phyloP scores from a whole-genome alignment of 768 basidiomycete genomes.

The Solioccasus polychromus region DNA sequence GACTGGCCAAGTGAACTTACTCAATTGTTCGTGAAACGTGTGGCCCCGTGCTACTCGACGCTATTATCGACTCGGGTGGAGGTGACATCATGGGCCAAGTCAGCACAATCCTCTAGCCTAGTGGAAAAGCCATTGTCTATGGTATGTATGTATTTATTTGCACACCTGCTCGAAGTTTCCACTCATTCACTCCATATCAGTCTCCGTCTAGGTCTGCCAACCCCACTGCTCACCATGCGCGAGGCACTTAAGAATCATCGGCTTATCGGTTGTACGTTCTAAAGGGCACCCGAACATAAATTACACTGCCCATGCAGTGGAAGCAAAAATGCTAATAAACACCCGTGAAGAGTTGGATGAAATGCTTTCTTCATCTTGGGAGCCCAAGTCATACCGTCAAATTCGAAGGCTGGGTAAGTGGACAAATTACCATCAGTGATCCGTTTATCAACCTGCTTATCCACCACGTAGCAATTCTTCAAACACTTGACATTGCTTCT shows the following conservation, averaged over 20 bases:
- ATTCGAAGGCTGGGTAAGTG: too few species aligned
- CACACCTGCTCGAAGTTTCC: background rate
- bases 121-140: conserved; percentile 60
- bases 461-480: too few species aligned
- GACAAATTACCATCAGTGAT: too few species aligned
- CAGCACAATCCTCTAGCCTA: conserved; percentile 49
- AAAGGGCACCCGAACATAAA: too few species aligned
- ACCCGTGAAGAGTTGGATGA: too few species aligned
- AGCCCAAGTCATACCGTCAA: too few species aligned
- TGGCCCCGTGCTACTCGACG: conserved; percentile 41
- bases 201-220: conserved; percentile 52
- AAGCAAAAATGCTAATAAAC: too few species aligned
- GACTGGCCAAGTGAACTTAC: conserved; percentile 53
- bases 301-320: too few species aligned
- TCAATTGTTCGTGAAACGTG: conserved; percentile 37
- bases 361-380: too few species aligned
- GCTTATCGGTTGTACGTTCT: conserved; percentile 74
- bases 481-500: too few species aligned
- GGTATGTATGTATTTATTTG: conserved; percentile 48
- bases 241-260: conserved; percentile 74
- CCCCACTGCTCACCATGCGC: conserved; percentile 69
- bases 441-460: too few species aligned
- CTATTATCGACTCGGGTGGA: conserved; percentile 69
- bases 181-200: conserved; percentile 7
- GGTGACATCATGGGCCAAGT: conserved; percentile 58